Evolutionary conservation across 257 asterid species (phyloP), one percentile per base, ranked within the genome.

Genomic region (Solanum arcanum): DNA sequence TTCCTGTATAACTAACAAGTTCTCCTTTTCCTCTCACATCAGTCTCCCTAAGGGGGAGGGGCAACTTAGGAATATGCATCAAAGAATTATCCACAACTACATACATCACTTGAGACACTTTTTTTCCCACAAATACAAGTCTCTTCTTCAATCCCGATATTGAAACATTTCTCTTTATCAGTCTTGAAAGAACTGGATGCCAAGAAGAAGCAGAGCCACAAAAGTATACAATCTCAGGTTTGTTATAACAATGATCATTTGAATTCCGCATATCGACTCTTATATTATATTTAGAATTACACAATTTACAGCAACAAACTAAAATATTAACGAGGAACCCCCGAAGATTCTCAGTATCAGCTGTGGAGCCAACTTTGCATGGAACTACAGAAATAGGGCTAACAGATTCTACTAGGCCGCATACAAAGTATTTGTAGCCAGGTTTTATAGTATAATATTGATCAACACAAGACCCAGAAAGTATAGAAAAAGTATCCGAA

Each of bases 261-360:
- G 89, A 87, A 76, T 82, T 69, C 31, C n/a, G 59, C 87, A 94
- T 74, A 86, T 86, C 89, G 15, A 88, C 86, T 11, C 29, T 83
- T 46, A 64, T 52, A 88, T 42, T 60, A 88, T 37, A 69, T 87
- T 89, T 93, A 2, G 92, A 87, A 52, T 87, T 86, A 91, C 99
- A 97, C 20, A 86, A 31, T 84, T 88, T 66, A 90, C 99, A 96
- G 84, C 91, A 89, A 90, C 99, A 97, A 80, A 90, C 93, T 88
- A 90, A 92, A 83, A 97, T 31, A 89, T 88, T 90, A 25, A 87
- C 94, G 59, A 97, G 96, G 94, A 96, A 97, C 8, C 97, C 99
- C 29, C 88, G 56, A 81, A 96, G 83, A 75, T 86, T 89, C 52
- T 62, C 87, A 11, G 83, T 83, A 49, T 83, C 88, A 86, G 87